Conservation (phyloP, 768 basidiomycete genomes). For the Leccinum boreale region DNA sequence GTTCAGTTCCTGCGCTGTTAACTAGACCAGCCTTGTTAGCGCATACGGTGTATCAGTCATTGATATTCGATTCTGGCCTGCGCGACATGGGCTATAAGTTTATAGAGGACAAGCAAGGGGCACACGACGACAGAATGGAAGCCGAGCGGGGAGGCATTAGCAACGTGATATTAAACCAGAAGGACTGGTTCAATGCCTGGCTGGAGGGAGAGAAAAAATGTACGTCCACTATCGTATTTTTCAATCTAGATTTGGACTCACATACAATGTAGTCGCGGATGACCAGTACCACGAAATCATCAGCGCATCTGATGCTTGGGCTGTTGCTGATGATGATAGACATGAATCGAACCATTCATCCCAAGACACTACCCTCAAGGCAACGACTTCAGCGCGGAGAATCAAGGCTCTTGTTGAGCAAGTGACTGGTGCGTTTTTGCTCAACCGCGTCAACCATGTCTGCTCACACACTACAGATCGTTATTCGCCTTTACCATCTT, state of each 20-base stretch:
- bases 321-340: slow-evolving; percentile 65
- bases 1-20: slow-evolving; percentile 70
- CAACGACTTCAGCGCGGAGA: slow-evolving; percentile 82
- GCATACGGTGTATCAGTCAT: slow-evolving; percentile 91
- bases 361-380: slow-evolving; percentile 44
- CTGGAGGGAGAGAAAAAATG: slow-evolving; percentile 85
- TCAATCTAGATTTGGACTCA: neutral
- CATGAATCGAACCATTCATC: slow-evolving; percentile 32
- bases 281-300: slow-evolving; percentile 86
- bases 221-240: slow-evolving; percentile 37
- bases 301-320: slow-evolving; percentile 80
- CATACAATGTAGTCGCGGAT: slow-evolving; percentile 64
- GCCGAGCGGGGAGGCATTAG: slow-evolving; percentile 73
- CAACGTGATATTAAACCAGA: slow-evolving; percentile 74
- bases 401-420: slow-evolving; percentile 87
- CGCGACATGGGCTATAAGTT: slow-evolving; percentile 70
- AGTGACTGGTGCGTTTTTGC: slow-evolving; percentile 65
- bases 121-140: slow-evolving; percentile 16
- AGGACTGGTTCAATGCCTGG: slow-evolving; percentile 93
- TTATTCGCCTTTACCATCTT: slow-evolving; percentile 81
- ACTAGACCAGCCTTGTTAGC: slow-evolving; percentile 82
- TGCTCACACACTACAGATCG: slow-evolving; percentile 55
- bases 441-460: neutral
- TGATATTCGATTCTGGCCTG: slow-evolving; percentile 81
- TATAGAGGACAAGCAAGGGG: slow-evolving; percentile 21